phyloP scores from a whole-genome alignment of 2,329 filamentous ascomycete genomes.

The Colletotrichum agaves region DNA sequence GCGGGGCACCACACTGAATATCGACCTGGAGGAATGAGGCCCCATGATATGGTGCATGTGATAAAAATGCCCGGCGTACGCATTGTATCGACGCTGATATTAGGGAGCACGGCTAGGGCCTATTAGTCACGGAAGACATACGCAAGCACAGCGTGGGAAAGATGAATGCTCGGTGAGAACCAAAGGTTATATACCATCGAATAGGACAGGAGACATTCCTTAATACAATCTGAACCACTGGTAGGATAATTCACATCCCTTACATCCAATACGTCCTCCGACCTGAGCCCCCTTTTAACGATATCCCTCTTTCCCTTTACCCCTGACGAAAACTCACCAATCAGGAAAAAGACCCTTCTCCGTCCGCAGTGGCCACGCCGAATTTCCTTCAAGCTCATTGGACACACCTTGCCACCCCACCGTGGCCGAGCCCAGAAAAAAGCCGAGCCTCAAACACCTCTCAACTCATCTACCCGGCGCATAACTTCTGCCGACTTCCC shows the following conservation, averaged over 20 bases:
- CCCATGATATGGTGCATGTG: too few species aligned
- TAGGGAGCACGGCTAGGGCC: not conserved
- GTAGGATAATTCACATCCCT: not conserved
- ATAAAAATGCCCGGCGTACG: too few species aligned
- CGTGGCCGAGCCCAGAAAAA: constrained; percentile 21
- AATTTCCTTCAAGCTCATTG: constrained; percentile 30
- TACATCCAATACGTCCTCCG: not conserved
- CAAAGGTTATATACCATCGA: constrained; percentile 32
- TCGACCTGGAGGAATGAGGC: too few species aligned
- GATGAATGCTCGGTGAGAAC: not conserved
- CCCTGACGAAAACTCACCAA: not conserved
- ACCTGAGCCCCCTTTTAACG: not conserved
- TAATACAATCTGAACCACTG: not conserved
- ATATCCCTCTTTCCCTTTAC: not conserved
- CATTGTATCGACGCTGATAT: too few species aligned
- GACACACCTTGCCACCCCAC: constrained; percentile 20
- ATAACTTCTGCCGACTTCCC: constrained; percentile 36
- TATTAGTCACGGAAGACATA: not conserved
- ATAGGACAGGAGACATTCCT: not conserved
- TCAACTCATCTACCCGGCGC: constrained; percentile 18
- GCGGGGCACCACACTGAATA: too few species aligned
- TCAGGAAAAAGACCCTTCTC: constrained; percentile 2
- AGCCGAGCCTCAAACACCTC: constrained; percentile 24
- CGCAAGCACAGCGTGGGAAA: not conserved
- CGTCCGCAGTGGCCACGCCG: constrained; percentile 10